Base-by-base conservation (phyloP, 768 basidiomycete species). In the Boletus subparvulus region DNA sequence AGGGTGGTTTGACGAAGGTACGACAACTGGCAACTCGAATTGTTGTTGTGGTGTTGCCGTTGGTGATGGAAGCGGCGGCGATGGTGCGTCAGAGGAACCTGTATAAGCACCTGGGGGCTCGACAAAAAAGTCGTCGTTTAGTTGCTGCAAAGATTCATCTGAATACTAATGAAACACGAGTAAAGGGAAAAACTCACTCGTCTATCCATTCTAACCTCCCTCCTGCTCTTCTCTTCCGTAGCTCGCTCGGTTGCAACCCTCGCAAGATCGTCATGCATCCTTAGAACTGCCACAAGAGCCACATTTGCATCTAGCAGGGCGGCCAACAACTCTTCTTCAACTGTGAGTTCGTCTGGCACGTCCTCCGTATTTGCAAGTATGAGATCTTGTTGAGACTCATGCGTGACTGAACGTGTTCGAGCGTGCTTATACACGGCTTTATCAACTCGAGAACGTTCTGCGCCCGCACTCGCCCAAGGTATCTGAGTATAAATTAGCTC, bases 401-500 rank as follows among this genome's bases (percentile, higher is more conserved):
- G 62, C 0, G 47, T 52, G 41, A 55, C 39, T n/a, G 60, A 55
- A 68, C 66, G 42, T 59, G 62, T 47, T 47, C 48, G 60, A 26
- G 52, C 52, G 19, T 55, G 54, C 17, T 47, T 58, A 36, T 35
- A 14, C n/a, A 13, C 58, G 63, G 19, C 65, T 69, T 12, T 67
- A 59, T 61, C 70, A 13, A 66, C 63, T 35, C 89, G 79, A 9
- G 88, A 88, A 45, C 83, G 83, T 62, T 89, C 87, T 2, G 93
- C 93, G 14, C 86, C 83, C 1, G 92, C 86, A 21, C 85, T 82
- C 4, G 94, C 94, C 94, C 94, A 96, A 8, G 89, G 85, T 63
- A 97, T 94, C 72, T 95, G 94, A 12, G 88, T 85, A 60, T 78
- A 87, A 28, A 96, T 84, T 12, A 94, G 80, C 58, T 94, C 93